Base-by-base conservation (phyloP, 768 basidiomycete species). In the Termitomyces sp. region DNA sequence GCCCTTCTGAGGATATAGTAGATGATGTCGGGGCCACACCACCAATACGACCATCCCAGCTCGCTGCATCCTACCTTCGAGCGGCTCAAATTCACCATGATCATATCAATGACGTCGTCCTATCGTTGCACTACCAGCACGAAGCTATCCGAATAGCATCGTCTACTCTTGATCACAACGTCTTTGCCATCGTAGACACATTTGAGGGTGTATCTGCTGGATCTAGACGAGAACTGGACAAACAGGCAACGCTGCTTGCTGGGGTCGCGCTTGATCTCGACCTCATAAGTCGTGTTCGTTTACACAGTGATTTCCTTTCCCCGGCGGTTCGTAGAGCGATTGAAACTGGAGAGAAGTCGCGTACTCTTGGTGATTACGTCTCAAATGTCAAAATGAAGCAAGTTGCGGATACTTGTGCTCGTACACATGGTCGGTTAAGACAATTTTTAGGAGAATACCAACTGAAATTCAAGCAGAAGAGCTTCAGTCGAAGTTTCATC, bases 361-460 rank as follows among this genome's bases (percentile, higher is more conserved):
- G 91, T 47, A 88, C 87, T 12, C 70, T 94, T 42, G 89, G 87
- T 12, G 90, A 91, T 68, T 94, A 93, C 70, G 90, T 94, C 27
- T 87, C 87, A 16, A 80, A 78, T 63, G 81, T 76, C 52, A 91
- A 87, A 74, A 94, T 94, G 91, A 81, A 77, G 65, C 82, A 89
- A 67, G 91, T 94, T 1, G 88, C 84, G 3, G 88, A 88, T 16
- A 83, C 81, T 4, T 92, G 90, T 73, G 67, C 75, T 16, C 78
- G 80, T 50, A 85, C 87, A 27, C 88, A 93, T 75, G 82, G 90
- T 89, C 58, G 42, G 81, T 75, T 24, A 52, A 4, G 45, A 36
- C 42, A 11, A 54, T 22, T 39, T 55, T 42, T 36, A 1, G 27
- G 55, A 27, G 42, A 24, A 54, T 20, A 39, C 51, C 11, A 13